Base-by-base conservation (phyloP, 257 asterid species). In the Eucommia ulmoides region DNA sequence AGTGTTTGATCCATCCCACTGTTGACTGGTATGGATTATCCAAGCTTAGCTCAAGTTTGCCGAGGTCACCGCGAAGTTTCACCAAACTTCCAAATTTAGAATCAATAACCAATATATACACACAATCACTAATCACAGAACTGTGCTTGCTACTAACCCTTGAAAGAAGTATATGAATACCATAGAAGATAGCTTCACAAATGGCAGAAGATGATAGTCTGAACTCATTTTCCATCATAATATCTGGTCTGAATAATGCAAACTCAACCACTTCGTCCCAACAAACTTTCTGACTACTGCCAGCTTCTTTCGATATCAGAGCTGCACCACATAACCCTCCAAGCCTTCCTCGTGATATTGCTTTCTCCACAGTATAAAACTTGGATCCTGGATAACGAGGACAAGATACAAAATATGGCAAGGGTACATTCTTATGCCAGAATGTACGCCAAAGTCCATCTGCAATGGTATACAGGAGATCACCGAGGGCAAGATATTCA, bases 101-200 rank as follows among this genome's bases (percentile, higher is more conserved):
- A 71, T 79, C 88, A 3, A 79, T 51, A 52, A 85, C 63, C 11
- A 91, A 75, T 22, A 85, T 65, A 20, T 60, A 80, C 33, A 85
- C 96, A 45, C 52, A 64, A 46, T 76, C 88, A 20, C 74, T 60
- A 25, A 60, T 33, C 20, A 73, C 79, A 1, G 48, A 46, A 15
- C 56, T 73, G 49, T 62, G 52, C 41, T 58, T 77, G 74, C 71
- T 61, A 60, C 80, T 82, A n/a, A n/a, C n/a, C 64, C 88, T 65
- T 2, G 83, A 77, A 47, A 85, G 64, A 50, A 82, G 77, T 24
- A 82, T 63, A 56, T 77, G 94, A 42, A 70, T 20, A 20, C 74
- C 94, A 42, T 77, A 79, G 74, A 85, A 82, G 23, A 85, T 76
- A 54, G 96, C 94, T 74, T 85, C 88, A 56, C 92, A 79, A 16